Evolutionary conservation across 2,329 filamentous ascomycete species (phyloP), one percentile per base, ranked within the genome.

Genomic region (Penicillium vulpinum): DNA sequence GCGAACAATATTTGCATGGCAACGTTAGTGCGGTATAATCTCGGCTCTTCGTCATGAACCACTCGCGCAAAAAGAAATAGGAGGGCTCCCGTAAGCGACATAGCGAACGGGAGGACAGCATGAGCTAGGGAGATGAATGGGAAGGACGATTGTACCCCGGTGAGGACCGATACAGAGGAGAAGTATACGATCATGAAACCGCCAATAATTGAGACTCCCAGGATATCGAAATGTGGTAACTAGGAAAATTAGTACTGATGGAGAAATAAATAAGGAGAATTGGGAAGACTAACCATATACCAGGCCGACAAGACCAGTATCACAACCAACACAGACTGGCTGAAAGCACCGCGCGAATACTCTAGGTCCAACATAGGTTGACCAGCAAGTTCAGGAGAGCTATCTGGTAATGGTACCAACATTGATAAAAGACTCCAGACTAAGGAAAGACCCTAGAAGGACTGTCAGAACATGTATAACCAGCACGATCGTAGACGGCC

Each of bases 191-290:
- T 62, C 65, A 78, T 44, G 67, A 73, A 68, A 29, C 71, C 67
- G 1, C 70, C 64, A 16, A 80, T 54, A 3, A 78, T 67, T 18
- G 72, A 69, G 15, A 80, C 67, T 3, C 73, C 75, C 26, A 76
- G 61, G 4, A 75, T 49, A 18, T 77, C 77, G 54, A 75, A 67
- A 46, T 75, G 71, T 15, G 70, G 65, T 18, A 78, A 66, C 80
- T 82, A 51, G 4, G n/a, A 10, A 39, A 48, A 29, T 68, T 56
- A 67, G 57, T 43, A 51, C 21, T 16, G 8, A 28, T 31, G 5
- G 48, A 13, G 2, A 24, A 21, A 11, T 35, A 2, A 28, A 9
- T 4, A n/a, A 9, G 40, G 44, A 41, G 22, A 11, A 18, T 4
- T 26, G n/a, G 22, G 15, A 51, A 41, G 15, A 67, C 77, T 64